Percentiles rank a stretch among this genome's conserved stretches.
These are phyloP conservation scores for Fistulinella cinereoalba DNA, from an alignment of 1,284 basidiomycete species.

Conservation along the genomic window DNA sequence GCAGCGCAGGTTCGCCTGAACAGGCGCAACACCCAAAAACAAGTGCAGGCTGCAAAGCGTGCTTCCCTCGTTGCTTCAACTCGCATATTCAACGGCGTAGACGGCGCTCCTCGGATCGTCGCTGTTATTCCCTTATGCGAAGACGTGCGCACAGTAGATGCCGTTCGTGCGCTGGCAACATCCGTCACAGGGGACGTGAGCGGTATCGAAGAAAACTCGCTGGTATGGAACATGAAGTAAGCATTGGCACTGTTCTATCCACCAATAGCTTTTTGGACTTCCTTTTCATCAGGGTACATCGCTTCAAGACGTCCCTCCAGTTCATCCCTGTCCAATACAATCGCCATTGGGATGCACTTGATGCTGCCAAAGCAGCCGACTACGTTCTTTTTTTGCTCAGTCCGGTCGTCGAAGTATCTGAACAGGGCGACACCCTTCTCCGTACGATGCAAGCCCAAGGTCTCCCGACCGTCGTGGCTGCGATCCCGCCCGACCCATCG, in stretches of 20 bases:
- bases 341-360: constrained; percentile 76
- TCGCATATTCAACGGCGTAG: constrained; percentile 71
- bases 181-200: constrained; percentile 55
- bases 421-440: constrained; percentile 89
- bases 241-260: constrained; percentile 21
- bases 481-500: constrained; percentile 48
- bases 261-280: constrained; percentile 4
- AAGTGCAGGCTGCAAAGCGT: constrained; percentile 71
- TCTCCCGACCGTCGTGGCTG: constrained; percentile 70
- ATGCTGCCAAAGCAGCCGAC: constrained; percentile 87
- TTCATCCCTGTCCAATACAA: constrained; percentile 76
- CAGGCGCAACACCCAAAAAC: constrained; percentile 77
- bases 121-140: constrained; percentile 74
- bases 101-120: constrained; percentile 78
- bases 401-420: constrained; percentile 76
- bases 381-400: constrained; percentile 88
- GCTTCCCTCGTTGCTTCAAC: constrained; percentile 66
- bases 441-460: constrained; percentile 83
- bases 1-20: constrained; percentile 63
- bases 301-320: constrained; percentile 88
- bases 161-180: constrained; percentile 60
- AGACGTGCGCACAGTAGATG: constrained; percentile 57
- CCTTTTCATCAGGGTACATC: constrained; percentile 58
- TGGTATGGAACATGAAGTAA: constrained; percentile 67
- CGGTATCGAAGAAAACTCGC: constrained; percentile 8